Percentiles rank a stretch among this genome's conserved stretches.
Evolutionary conservation across 441 rosid genomes (phyloP).

Genomic region (Adansonia grandidieri): DNA sequence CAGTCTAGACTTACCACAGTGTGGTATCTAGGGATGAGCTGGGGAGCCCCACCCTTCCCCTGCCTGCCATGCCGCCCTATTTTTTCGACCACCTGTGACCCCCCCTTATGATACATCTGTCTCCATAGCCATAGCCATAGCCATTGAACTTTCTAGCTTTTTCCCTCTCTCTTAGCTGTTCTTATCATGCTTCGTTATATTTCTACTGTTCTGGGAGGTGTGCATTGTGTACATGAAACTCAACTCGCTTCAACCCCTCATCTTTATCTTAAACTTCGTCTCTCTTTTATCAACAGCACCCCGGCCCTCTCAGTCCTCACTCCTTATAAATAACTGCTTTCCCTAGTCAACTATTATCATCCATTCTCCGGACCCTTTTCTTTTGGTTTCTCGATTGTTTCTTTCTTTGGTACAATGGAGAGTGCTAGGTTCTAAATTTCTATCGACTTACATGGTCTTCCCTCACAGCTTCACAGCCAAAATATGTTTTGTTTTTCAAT

Average conservation of each 20-base stretch:
- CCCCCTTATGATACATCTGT: conserved; percentile 29
- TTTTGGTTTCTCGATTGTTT: neutral
- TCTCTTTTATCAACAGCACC: neutral
- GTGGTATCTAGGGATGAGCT: neutral
- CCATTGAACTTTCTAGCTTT: conserved; percentile 18
- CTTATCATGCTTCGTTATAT: conserved; percentile 25
- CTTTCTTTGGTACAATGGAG: no score
- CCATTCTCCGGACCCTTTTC: neutral
- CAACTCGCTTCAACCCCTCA: no score
- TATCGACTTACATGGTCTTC: no score
- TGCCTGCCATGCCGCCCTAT: conserved; percentile 48
- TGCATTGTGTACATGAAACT: neutral
- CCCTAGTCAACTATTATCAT: neutral
- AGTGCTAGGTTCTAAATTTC: no score
- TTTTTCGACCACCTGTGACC: conserved; percentile 37
- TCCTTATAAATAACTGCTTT: conserved; percentile 3
- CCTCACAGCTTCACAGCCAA: no score
- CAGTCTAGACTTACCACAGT: conserved; percentile 18
- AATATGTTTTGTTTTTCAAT: no score
- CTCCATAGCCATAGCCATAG: conserved; percentile 32
- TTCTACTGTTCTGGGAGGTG: conserved; percentile 32
- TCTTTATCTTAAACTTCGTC: no score
- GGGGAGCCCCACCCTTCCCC: neutral
- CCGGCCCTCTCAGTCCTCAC: no score
- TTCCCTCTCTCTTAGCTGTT: conserved; percentile 55